A percentile compares a stretch with the other conserved stretches of the same genome.
These are phyloP conservation scores for Elaphomyces granulatus DNA, from an alignment of 495 filamentous ascomycete species.

Conservation along the genomic window DNA sequence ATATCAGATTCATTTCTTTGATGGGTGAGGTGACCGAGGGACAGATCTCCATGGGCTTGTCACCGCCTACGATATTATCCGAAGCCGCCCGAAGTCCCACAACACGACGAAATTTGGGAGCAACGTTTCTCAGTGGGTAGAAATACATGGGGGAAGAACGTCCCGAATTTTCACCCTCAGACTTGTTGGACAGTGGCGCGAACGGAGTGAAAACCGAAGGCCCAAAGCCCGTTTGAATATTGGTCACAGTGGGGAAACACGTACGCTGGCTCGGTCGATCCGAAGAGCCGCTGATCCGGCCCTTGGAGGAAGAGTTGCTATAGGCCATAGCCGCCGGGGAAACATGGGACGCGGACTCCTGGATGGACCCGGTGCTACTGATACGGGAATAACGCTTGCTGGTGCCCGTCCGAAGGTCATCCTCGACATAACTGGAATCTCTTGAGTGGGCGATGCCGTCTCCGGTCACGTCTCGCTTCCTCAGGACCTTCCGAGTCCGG, in stretches of 20 bases:
- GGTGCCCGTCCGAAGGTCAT: constrained; percentile 43
- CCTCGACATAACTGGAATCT: constrained; percentile 60
- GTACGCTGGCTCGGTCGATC: constrained; percentile 26
- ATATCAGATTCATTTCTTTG: constrained; percentile 45
- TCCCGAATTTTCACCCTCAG: constrained; percentile 34
- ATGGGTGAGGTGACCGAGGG: constrained; percentile 41
- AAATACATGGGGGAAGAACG: constrained; percentile 37
- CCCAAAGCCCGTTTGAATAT: constrained; percentile 36
- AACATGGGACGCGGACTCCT: constrained; percentile 25
- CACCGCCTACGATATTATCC: constrained; percentile 54
- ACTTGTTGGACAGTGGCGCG: constrained; percentile 27
- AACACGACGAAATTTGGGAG: constrained; percentile 35
- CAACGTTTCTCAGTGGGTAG: constrained; percentile 24
- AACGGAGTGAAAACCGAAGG: constrained; percentile 37
- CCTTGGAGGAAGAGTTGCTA: constrained; percentile 37
- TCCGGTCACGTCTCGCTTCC: constrained; percentile 53
- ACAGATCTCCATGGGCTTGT: constrained; percentile 39
- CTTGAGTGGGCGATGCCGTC: constrained; percentile 39
- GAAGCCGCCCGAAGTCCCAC: constrained; percentile 67
- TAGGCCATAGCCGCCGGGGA: constrained; percentile 42
- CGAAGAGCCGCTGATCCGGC: constrained; percentile 29
- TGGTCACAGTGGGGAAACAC: constrained; percentile 39
- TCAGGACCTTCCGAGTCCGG: constrained; percentile 55
- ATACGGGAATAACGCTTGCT: constrained; percentile 63
- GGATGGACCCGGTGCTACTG: constrained; percentile 51